Evolutionary conservation across 306 rosid species (phyloP).

Genomic region (Fragaria vesca): DNA sequence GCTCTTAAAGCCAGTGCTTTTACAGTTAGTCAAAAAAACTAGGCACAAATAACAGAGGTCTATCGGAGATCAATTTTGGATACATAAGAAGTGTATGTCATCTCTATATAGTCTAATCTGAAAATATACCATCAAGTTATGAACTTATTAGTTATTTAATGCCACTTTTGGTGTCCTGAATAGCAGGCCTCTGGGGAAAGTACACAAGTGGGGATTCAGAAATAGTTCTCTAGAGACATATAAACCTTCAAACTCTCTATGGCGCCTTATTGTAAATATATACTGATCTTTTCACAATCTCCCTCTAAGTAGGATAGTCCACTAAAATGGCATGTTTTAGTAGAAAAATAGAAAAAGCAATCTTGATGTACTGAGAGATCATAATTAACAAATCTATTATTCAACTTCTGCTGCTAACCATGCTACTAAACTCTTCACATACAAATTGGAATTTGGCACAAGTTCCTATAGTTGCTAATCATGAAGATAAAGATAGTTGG

Average conservation of each 20-base stretch:
- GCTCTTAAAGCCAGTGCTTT: background rate
- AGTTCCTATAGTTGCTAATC: background rate
- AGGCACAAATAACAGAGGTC: background rate
- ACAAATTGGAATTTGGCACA: background rate
- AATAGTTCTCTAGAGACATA: background rate
- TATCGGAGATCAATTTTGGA: background rate
- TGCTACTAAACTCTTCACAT: background rate
- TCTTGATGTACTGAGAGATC: background rate
- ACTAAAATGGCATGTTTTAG: background rate
- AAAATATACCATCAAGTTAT: background rate
- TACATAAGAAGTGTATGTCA: background rate
- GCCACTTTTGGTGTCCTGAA: background rate
- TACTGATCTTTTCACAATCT: background rate
- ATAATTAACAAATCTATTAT: background rate
- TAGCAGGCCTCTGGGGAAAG: background rate
- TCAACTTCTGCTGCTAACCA: background rate
- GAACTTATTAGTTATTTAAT: background rate
- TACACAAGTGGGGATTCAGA: background rate
- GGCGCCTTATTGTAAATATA: background rate
- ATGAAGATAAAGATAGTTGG: background rate
- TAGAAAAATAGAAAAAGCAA: background rate
- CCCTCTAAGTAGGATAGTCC: background rate
- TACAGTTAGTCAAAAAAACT: background rate
- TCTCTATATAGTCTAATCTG: too few species aligned
- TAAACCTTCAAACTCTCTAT: background rate